Conservation (phyloP, 805 yeast genomes). For the Priceomyces medius region DNA sequence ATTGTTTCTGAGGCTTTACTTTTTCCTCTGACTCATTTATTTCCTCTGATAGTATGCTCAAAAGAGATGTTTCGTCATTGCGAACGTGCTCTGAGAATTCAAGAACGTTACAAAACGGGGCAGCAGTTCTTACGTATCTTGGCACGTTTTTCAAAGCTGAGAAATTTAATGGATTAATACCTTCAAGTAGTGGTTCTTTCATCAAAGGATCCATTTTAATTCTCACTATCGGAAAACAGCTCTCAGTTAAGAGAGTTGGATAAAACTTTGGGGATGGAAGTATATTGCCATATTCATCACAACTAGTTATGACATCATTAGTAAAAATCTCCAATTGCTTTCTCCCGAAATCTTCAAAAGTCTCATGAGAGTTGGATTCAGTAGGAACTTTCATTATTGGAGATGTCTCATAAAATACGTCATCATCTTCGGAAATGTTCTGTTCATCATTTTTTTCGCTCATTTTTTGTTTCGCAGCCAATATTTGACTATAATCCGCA, state of each 20-base stretch:
- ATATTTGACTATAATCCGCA: not conserved
- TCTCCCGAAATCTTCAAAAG: slow-evolving; percentile 5
- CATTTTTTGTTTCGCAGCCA: not conserved
- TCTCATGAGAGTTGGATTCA: not conserved
- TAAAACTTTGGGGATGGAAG: slow-evolving; percentile 6
- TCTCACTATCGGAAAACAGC: slow-evolving; percentile 9
- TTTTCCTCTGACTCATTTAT: slow-evolving; percentile 8
- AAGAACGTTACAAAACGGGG: slow-evolving; percentile 15
- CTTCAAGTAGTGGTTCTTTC: slow-evolving; percentile 11
- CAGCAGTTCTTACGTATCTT: slow-evolving; percentile 4
- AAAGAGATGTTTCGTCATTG: slow-evolving; percentile 13
- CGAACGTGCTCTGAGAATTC: slow-evolving; percentile 8
- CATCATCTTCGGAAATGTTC: slow-evolving; percentile 4
- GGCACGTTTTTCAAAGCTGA: slow-evolving; percentile 1
- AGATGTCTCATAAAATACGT: slow-evolving; percentile 19
- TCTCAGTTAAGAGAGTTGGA: slow-evolving; percentile 11
- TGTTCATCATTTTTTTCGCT: too few species aligned
- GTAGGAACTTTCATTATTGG: slow-evolving; percentile 9
- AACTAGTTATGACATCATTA: slow-evolving; percentile 2
- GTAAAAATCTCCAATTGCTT: slow-evolving; percentile 1
- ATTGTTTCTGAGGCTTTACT: not conserved
- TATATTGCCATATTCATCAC: not conserved
- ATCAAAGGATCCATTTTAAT: slow-evolving; percentile 12
- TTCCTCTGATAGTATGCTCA: slow-evolving; percentile 17
- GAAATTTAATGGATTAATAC: slow-evolving; percentile 8